Base-by-base conservation (phyloP, 2,329 filamentous ascomycete genomes). In the Penicillium polonicum region DNA sequence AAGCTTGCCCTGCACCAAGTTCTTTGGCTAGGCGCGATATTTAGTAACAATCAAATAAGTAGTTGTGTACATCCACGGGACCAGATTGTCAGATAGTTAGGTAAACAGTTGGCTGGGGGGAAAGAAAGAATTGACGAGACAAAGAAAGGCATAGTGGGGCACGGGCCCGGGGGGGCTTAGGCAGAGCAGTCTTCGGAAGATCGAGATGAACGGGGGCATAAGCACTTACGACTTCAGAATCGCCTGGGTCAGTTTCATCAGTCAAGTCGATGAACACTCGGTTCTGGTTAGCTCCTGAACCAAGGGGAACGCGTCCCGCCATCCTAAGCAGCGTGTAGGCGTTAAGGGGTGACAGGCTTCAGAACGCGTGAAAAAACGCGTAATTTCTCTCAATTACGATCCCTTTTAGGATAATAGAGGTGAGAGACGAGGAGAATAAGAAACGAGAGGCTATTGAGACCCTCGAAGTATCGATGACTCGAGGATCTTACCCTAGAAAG, bases 261-360 rank as follows among this genome's bases (percentile, higher is more conserved):
- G 55, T 57, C 15, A 57, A 17, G 13, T 57, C 55, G 35, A 57
- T 57, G n/a, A 48, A 29, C 4, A 48, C 42, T 19, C 36, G 42
- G 21, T 38, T 51, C n/a, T 46, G 35, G 6, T 46, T 46, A 6
- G 29, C 42, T 13, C 27, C 42, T 7, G 21, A 53, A 21, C 48
- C 27, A 17, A 48, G 9, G 8, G 54, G 35, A 4, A 42, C 42
- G 21, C 49, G 55, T 27, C 19, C 25, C 29, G 42, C 29, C 55
- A 57, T 57, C n/a, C 6, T 35, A n/a, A 25, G 12, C n/a, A 35
- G 7, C n/a, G 31, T 15, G 33, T 27, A 39, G 13, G 42, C n/a
- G 38, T 25, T 52, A 52, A 21, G 17, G 17, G 17, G 13, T 39
- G 39, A 17, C 15, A 5, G 2, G 12, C 12, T 12, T n/a, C 17